Evolutionary conservation across 768 basidiomycete genomes (phyloP).

Genomic region (Phlebiopsis gigantea): DNA sequence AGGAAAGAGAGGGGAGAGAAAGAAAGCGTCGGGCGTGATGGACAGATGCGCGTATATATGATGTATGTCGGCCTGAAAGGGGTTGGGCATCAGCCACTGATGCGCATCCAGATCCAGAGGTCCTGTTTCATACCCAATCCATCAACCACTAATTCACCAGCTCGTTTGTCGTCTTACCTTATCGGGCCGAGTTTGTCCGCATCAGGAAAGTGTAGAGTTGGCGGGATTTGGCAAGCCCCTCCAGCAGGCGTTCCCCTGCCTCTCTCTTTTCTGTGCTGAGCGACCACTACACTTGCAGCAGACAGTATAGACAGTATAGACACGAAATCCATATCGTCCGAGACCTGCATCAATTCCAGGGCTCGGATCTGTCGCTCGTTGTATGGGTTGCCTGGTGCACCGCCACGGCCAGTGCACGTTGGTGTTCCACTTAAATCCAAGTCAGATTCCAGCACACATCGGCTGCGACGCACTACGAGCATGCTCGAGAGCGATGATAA

Average conservation of each 20-base stretch:
- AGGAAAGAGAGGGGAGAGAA: neutral
- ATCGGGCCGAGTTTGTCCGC: neutral
- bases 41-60: conserved; percentile 7
- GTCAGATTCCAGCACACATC: no score
- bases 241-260: no score
- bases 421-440: no score
- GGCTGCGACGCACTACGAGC: neutral
- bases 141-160: neutral
- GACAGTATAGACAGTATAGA: no score
- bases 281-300: no score
- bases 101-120: conserved; percentile 1
- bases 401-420: neutral
- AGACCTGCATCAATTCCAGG: neutral
- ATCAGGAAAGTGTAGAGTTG: conserved; percentile 3
- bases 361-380: neutral
- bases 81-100: conserved; percentile 2
- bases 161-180: neutral
- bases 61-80: conserved; percentile 6
- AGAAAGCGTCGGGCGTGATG: neutral
- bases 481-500: neutral
- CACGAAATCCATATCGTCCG: no score
- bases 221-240: neutral
- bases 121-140: conserved; percentile 2
- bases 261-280: no score
- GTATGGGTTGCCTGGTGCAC: neutral